Evolutionary conservation across 2,329 filamentous ascomycete genomes (phyloP), one percentile per base, ranked within the genome.

Genomic region (Fusarium tjaetaba): DNA sequence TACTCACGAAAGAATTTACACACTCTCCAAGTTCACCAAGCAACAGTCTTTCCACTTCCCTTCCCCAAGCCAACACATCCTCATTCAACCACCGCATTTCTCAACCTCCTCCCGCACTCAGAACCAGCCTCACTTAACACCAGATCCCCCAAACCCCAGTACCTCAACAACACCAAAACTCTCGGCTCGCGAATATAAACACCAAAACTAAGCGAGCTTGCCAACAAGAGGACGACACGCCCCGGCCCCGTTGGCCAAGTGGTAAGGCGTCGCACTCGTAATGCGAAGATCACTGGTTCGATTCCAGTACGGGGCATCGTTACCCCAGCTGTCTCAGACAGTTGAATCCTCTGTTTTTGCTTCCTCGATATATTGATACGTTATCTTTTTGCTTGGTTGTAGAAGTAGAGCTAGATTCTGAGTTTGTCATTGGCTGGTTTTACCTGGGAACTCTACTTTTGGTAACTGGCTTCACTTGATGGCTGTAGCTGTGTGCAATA

Each of bases 251-350:
- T 72, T 75, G 72, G 73, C 73, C 72, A 74, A 74, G 73, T 69
- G 73, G 73, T 75, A 75, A 74, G 72, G 73, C 73, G 73, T 75
- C 72, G 32, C 73, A 75, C 73, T 75, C 73, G 72, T 75, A 74
- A 74, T 74, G 72, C 71, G 71, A 74, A 74, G 72, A 74, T 65
- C 72, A 61, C 49, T 53, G 64, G 71, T 74, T 74, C 72, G 68
- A 74, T 69, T 74, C 68, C 64, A 53, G 58, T 70, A 65, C 63
- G 61, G 70, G 62, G 73, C 73, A 26, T 41, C 14, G 30, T 22
- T 41, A 36, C 36, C 36, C 55, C 49, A 57, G 41, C 36, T 70
- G 68, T 70, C 60, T 20, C 1, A 59, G 60, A 56, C 68, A 48
- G 51, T 57, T 57, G 30, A 28, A 30, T 22, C 34, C 52, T 73